A percentile compares a stretch with the other conserved stretches of the same genome.
Evolutionary conservation across 331 rosid genomes (phyloP).

Genomic region (Rosa hybrid): DNA sequence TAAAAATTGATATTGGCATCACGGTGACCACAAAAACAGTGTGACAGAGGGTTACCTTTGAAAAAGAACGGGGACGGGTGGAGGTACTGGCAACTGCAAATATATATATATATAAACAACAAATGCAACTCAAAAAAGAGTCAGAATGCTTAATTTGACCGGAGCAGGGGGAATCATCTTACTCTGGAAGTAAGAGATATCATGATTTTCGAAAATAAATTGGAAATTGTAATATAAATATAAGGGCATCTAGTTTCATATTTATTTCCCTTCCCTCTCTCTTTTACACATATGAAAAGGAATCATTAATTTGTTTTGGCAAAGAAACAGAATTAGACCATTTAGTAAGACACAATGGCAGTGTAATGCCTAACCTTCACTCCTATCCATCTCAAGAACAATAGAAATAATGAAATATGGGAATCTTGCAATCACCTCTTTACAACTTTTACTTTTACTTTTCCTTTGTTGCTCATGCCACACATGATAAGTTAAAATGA

Average conservation of each 20-base stretch:
- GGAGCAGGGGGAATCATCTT: not conserved
- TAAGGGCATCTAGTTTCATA: not conserved
- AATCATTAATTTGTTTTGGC: not conserved
- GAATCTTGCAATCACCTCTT: not conserved
- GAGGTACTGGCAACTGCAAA: constrained; percentile 65
- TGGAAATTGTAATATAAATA: not conserved
- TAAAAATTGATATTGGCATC: not conserved
- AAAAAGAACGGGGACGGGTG: constrained; percentile 54
- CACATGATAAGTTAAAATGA: not conserved
- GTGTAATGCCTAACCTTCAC: not conserved
- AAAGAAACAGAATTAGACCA: not conserved
- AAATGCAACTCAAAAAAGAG: not conserved
- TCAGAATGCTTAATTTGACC: not conserved
- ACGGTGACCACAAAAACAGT: too few relatives aligned
- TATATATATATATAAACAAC: not conserved
- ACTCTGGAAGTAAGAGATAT: not conserved
- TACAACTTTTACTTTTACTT: not conserved
- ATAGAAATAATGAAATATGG: not conserved
- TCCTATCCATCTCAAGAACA: not conserved
- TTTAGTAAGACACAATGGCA: not conserved
- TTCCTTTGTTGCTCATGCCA: not conserved
- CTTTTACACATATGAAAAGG: not conserved
- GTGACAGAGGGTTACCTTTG: constrained; percentile 35
- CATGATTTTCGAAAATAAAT: not conserved
- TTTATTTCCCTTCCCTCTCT: not conserved